A percentile compares a stretch with the other conserved stretches of the same genome.
Evolutionary conservation across 371 early-diverging fungal genomes (phyloP).

Genomic region (Zancudomyces culisetae): DNA sequence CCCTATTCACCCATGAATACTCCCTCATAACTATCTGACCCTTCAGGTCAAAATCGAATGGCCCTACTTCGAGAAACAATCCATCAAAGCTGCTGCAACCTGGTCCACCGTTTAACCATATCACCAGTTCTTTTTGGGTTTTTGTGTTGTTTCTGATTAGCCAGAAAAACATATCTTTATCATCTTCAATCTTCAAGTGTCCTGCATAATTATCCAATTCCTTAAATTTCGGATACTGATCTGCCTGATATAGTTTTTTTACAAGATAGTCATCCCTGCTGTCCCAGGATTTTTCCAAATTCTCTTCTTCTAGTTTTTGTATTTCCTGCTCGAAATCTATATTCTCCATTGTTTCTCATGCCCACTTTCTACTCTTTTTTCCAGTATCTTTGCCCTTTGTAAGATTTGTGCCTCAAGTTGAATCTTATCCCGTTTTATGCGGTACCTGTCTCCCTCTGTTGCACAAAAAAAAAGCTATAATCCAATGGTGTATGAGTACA

Average conservation of each 20-base stretch:
- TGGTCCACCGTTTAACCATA: conserved; percentile 36
- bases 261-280: not conserved
- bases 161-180: conserved; percentile 27
- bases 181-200: not conserved
- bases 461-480: too few relatives aligned
- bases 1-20: conserved; percentile 17
- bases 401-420: too few relatives aligned
- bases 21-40: conserved; percentile 12
- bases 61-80: conserved; percentile 30
- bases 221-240: not conserved
- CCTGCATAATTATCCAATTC: not conserved
- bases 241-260: not conserved
- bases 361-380: too few relatives aligned
- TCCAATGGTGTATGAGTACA: too few relatives aligned
- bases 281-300: not conserved
- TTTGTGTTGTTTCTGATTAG: conserved; percentile 19
- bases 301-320: not conserved
- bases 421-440: too few relatives aligned
- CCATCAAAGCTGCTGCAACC: conserved; percentile 31
- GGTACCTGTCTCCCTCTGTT: too few relatives aligned
- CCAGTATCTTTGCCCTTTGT: too few relatives aligned
- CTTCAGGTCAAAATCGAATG: conserved; percentile 16
- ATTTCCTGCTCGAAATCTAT: too few relatives aligned
- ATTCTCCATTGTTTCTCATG: too few relatives aligned
- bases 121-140: conserved; percentile 18